phyloP scores from a whole-genome alignment of 805 yeast genomes.

The Pichia rugopelliculosa region DNA sequence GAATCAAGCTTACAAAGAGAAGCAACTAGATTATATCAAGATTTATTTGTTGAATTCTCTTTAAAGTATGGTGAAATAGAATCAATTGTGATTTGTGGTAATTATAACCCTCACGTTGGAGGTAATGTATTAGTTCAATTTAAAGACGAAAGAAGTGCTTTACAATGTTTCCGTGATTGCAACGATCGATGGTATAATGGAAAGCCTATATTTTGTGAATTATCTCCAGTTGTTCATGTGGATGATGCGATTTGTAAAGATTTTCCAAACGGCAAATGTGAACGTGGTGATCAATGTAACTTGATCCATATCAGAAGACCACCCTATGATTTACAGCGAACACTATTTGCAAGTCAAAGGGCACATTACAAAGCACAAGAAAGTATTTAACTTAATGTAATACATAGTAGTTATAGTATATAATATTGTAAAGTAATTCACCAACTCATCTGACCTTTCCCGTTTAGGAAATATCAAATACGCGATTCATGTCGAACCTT shows the following conservation, averaged over 20 bases:
- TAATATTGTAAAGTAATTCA: too few relatives aligned
- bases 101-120: conserved; percentile 69
- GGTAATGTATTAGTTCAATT: conserved; percentile 81
- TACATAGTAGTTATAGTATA: not conserved
- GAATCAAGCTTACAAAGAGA: conserved; percentile 34
- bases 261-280: conserved; percentile 55
- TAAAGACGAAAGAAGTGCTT: conserved; percentile 48
- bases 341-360: conserved; percentile 16
- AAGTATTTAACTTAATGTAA: too few relatives aligned
- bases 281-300: conserved; percentile 79
- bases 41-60: conserved; percentile 58
- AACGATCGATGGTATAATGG: conserved; percentile 78
- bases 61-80: conserved; percentile 42
- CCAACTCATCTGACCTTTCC: too few relatives aligned
- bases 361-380: conserved; percentile 5
- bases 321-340: conserved; percentile 21
- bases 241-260: conserved; percentile 71
- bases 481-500: not conserved
- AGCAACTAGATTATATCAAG: conserved; percentile 61
- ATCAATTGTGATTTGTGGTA: conserved; percentile 71
- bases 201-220: conserved; percentile 71
- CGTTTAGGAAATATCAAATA: not conserved
- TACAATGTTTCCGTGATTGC: conserved; percentile 49
- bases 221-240: conserved; percentile 66
- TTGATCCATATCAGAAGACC: conserved; percentile 75